Evolutionary conservation across 305 asterid species (phyloP).

Genomic region (Solanum hybrid): DNA sequence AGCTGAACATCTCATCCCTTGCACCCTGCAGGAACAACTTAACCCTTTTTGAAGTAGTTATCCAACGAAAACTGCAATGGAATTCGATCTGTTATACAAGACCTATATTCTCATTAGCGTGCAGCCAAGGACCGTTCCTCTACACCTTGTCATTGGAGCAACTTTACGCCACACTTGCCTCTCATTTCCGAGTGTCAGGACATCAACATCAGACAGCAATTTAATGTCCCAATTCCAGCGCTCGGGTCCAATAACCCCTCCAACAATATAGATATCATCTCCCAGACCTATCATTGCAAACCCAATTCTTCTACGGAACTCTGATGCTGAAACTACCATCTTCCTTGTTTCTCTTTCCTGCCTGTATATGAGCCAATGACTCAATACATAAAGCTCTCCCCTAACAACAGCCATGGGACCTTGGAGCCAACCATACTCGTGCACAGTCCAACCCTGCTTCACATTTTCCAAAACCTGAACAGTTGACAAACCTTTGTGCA

Average conservation of each 20-base stretch:
- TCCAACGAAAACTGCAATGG: neutral
- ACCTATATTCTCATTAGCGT: conserved; percentile 68
- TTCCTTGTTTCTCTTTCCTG: conserved; percentile 60
- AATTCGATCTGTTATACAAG: neutral
- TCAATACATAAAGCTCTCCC: conserved; percentile 83
- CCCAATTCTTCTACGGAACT: conserved; percentile 71
- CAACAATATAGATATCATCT: conserved; percentile 73
- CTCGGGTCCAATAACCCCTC: conserved; percentile 92
- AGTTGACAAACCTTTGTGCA: conserved; percentile 88
- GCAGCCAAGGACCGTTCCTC: conserved; percentile 88
- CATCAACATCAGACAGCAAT: conserved; percentile 64
- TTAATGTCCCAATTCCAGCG: conserved; percentile 78
- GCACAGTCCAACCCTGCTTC: conserved; percentile 78
- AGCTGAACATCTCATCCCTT: neutral
- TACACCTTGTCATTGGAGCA: conserved; percentile 80
- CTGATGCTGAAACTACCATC: conserved; percentile 64
- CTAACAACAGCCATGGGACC: conserved; percentile 88
- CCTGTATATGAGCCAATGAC: conserved; percentile 69
- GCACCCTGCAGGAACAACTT: neutral
- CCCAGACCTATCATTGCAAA: conserved; percentile 82
- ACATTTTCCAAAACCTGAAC: conserved; percentile 67
- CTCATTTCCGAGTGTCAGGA: conserved; percentile 70
- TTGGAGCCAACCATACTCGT: conserved; percentile 83
- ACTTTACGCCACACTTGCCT: conserved; percentile 79
- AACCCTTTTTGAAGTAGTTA: neutral